These are phyloP conservation scores for Wickerhamomyces rabaulensis DNA, from an alignment of 805 yeast species.

Conservation along the genomic window DNA sequence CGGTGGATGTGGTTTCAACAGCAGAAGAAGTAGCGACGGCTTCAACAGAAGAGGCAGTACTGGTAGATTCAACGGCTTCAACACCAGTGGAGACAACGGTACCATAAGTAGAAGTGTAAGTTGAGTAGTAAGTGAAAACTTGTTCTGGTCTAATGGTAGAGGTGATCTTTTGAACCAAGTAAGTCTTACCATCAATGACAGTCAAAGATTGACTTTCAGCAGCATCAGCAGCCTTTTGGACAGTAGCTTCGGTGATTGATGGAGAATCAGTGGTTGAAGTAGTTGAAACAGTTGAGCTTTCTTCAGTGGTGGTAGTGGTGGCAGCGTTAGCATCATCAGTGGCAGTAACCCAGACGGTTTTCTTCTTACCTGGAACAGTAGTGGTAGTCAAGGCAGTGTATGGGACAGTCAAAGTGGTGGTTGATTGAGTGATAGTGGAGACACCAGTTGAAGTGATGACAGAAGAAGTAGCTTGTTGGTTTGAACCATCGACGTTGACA, in stretches of 20 bases:
- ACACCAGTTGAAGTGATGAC: not conserved
- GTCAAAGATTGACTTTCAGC: slow-evolving; percentile 7
- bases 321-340: slow-evolving; percentile 10
- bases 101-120: slow-evolving; percentile 18
- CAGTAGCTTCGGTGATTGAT: slow-evolving; percentile 2
- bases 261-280: slow-evolving; percentile 1
- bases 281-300: slow-evolving; percentile 1
- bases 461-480: slow-evolving; percentile 18
- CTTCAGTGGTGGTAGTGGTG: not conserved
- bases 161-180: slow-evolving; percentile 16
- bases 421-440: slow-evolving; percentile 15
- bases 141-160: slow-evolving; percentile 24
- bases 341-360: slow-evolving; percentile 23
- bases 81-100: slow-evolving; percentile 18
- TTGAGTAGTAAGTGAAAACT: slow-evolving; percentile 12
- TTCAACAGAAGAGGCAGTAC: slow-evolving; percentile 1
- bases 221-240: slow-evolving; percentile 5
- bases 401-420: slow-evolving; percentile 15
- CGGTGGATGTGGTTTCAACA: not conserved
- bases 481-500: slow-evolving; percentile 25
- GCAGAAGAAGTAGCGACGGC: slow-evolving; percentile 7
- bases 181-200: slow-evolving; percentile 22
- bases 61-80: slow-evolving; percentile 6
- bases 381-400: slow-evolving; percentile 20
- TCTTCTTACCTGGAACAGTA: slow-evolving; percentile 19